Percentiles rank a stretch among this genome's conserved stretches.
Evolutionary conservation across 129 eudicot species (phyloP).

Genomic region (Arctium minus): DNA sequence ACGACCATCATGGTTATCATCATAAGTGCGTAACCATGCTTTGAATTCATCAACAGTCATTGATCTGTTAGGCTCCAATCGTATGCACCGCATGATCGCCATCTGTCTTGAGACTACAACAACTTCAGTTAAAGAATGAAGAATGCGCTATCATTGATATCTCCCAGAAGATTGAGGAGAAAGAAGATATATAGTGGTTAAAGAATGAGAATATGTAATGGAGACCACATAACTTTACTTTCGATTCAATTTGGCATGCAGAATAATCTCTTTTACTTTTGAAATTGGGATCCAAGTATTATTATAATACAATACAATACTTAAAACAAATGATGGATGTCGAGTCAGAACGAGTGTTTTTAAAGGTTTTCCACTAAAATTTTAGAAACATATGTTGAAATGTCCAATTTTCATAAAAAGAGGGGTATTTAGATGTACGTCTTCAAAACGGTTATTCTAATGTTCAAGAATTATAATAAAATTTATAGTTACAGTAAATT

Average conservation of each 20-base stretch:
- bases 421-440: neutral
- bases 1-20: conserved; percentile 51
- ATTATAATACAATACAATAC: neutral
- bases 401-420: neutral
- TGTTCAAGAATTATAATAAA: neutral
- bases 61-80: conserved; percentile 38
- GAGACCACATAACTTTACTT: conserved; percentile 1
- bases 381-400: neutral
- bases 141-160: conserved; percentile 6
- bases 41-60: conserved; percentile 58
- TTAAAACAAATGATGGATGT: neutral
- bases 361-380: neutral
- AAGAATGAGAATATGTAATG: conserved; percentile 19
- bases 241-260: conserved; percentile 12
- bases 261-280: conserved; percentile 18
- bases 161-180: neutral
- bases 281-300: neutral
- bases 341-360: neutral
- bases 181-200: conserved; percentile 16
- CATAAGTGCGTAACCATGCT: conserved; percentile 51
- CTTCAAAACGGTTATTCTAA: neutral
- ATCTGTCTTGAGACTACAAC: conserved; percentile 5
- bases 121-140: neutral
- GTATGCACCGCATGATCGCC: conserved; percentile 48
- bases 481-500: too few relatives aligned